phyloP scores from a whole-genome alignment of 192 early-diverging fungal species.

The Gonapodya sp. region DNA sequence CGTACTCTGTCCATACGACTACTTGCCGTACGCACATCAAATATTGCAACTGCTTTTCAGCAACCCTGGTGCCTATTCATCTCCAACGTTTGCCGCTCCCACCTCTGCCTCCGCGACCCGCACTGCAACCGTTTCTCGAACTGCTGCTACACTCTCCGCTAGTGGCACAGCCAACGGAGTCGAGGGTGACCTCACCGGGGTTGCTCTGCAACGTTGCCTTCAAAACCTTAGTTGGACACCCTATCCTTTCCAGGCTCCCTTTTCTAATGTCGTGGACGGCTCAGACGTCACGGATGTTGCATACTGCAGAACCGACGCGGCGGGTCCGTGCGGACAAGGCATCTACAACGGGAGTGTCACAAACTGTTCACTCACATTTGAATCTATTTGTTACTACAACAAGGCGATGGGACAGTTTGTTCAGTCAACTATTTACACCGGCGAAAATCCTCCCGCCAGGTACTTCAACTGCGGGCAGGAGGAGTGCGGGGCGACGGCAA shows the following conservation, averaged over 20 bases:
- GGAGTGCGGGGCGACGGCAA: background rate
- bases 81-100: background rate
- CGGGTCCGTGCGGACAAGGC: background rate
- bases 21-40: no score
- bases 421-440: background rate
- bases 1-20: no score
- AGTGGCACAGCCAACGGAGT: background rate
- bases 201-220: background rate
- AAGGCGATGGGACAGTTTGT: background rate
- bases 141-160: background rate
- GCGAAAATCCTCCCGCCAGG: background rate
- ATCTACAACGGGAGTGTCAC: background rate
- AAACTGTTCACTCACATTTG: background rate
- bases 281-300: background rate
- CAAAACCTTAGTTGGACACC: background rate
- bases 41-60: no score
- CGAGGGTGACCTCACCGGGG: background rate
- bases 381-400: background rate
- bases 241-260: background rate
- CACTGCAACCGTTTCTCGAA: background rate
- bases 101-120: background rate
- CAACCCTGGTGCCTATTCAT: no score
- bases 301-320: background rate
- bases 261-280: background rate
- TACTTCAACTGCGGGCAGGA: conserved; percentile 1